Evolutionary conservation across 169 alveolate species (phyloP), one percentile per base, ranked within the genome.

Genomic region (Babesia bovis): DNA sequence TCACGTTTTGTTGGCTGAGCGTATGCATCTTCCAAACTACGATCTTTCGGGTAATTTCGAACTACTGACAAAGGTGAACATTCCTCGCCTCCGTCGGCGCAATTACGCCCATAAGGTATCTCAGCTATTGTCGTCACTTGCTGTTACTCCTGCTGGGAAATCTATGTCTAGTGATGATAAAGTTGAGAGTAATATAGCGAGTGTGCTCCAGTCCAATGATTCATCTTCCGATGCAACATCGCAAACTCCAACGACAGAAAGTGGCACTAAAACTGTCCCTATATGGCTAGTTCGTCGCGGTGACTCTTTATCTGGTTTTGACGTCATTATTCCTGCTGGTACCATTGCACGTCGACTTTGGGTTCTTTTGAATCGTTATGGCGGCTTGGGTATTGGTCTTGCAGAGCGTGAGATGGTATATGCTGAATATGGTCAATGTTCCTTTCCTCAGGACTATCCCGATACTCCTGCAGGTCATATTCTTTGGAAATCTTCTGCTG

Each of bases 371-470:
- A 70, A 81, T 53, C 68, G 84, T 10, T 59, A 61, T 40, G 88
- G 88, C 23, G 78, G 59, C 13, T 12, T 81, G 60, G 74, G 84
- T 6, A 57, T 81, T 0, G 88, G 84, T 25, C 60, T 60, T 17
- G 21, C 44, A 15, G 88, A 81, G 47, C 49, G 88, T 17, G 63
- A 66, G 41, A 55, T 44, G 63, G 17, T 81, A 38, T 56, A 66
- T 41, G 68, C 68, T 35, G 51, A 71, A 17, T 33, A 44, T 50
- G 59, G 42, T 9, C 66, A 61, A 53, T 40, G 66, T 28, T 49
- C 71, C 42, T 81, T 81, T 44, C 88, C 88, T 15, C 81, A 81
- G 57, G 88, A 81, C 36, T 81, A 49, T 51, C 88, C 88, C 17
- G 88, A 81, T 21, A 71, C 88, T n/a, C n/a, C 57, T 17, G 58